Conservation (phyloP, 768 basidiomycete genomes). For the Lactifluus piperatus region DNA sequence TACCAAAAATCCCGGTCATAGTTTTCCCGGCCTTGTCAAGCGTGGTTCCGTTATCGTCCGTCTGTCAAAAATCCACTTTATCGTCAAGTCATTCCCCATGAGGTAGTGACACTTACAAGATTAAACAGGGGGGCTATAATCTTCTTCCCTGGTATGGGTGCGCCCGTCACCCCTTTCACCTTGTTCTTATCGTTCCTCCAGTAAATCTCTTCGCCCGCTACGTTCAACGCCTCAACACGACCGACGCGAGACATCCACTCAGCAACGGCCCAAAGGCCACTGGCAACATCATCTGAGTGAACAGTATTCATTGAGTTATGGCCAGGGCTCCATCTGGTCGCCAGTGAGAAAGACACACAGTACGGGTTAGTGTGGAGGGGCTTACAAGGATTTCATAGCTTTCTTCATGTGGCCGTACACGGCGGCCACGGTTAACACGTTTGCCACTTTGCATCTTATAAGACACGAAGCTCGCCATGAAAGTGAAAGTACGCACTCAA, state of each 20-base stretch:
- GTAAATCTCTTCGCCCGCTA: conserved; percentile 58
- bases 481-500: conserved; percentile 15
- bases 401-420: conserved; percentile 78
- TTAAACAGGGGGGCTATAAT: conserved; percentile 76
- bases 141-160: conserved; percentile 45
- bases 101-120: conserved; percentile 38
- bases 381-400: conserved; percentile 79
- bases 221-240: conserved; percentile 49
- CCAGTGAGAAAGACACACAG: background rate
- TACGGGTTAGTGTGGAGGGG: conserved; percentile 6
- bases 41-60: conserved; percentile 69
- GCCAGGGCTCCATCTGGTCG: conserved; percentile 66
- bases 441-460: conserved; percentile 40
- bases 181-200: conserved; percentile 70
- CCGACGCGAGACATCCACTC: conserved; percentile 63
- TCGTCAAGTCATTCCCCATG: background rate
- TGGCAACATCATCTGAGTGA: conserved; percentile 74
- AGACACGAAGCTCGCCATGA: background rate
- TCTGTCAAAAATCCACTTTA: conserved; percentile 32
- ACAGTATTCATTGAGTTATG: conserved; percentile 67
- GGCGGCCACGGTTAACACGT: conserved; percentile 64
- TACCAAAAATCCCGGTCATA: conserved; percentile 65
- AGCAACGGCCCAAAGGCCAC: conserved; percentile 66
- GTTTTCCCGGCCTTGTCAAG: conserved; percentile 55
- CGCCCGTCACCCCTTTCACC: conserved; percentile 52